Conservation (phyloP, 352 stramenopile genomes). For the Phytophthora chlamydospora region DNA sequence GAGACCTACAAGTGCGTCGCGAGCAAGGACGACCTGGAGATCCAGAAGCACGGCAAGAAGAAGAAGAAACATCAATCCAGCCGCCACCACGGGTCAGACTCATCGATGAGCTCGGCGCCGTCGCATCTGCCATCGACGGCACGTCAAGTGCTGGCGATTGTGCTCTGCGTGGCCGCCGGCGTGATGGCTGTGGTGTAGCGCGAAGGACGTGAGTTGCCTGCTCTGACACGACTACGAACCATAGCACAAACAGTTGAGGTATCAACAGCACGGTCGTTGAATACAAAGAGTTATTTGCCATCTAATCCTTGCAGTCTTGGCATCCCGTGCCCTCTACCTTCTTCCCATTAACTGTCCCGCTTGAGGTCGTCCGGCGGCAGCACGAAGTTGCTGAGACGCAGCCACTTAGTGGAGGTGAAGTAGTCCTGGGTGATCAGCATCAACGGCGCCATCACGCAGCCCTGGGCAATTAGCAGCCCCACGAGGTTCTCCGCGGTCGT, state of each 20-base stretch:
- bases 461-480: conserved; percentile 61
- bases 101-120: conserved; percentile 17
- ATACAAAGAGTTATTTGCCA: conserved; percentile 15
- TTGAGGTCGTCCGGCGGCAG: conserved; percentile 47
- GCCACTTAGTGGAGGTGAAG: conserved; percentile 34
- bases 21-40: conserved; percentile 67
- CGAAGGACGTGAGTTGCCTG: neutral
- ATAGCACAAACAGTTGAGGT: conserved; percentile 3
- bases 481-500: conserved; percentile 69
- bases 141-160: conserved; percentile 27
- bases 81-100: conserved; percentile 19
- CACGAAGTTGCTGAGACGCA: conserved; percentile 75
- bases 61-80: conserved; percentile 46
- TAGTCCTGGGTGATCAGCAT: conserved; percentile 76
- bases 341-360: conserved; percentile 26
- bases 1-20: conserved; percentile 78
- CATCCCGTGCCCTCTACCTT: conserved; percentile 1
- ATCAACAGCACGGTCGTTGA: conserved; percentile 23
- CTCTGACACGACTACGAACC: conserved; percentile 4
- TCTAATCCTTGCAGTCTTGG: conserved; percentile 14
- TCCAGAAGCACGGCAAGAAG: conserved; percentile 59
- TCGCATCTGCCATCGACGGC: conserved; percentile 13
- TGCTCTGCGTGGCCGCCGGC: conserved; percentile 27
- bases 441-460: conserved; percentile 65
- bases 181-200: conserved; percentile 34